Evolutionary conservation across 441 rosid species (phyloP), one percentile per base, ranked within the genome.

Genomic region (Adansonia rubrostipa): DNA sequence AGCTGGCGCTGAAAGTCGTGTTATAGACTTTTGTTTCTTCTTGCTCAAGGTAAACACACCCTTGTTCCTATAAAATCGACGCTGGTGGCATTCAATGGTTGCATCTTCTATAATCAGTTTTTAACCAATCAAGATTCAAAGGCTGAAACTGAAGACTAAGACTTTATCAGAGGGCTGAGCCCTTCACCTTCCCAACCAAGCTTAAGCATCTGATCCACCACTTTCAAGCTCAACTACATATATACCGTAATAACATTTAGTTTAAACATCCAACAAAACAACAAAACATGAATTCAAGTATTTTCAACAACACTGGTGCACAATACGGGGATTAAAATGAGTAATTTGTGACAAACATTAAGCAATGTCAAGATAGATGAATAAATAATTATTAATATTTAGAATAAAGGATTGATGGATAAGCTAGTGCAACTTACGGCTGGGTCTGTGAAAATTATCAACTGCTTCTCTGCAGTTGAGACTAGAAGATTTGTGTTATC

Each of bases 161-260:
- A 83, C 82, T 87, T 88, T 61, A 95, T 88, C 65, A 92, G 88
- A 58, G 96, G 93, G 85, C 87, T 91, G 47, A 93, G 86, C 79
- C 92, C 95, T 9, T 92, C 93, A 20, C 98, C 98, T 88, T 96
- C 99, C 99, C 98, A 95, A 13, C 99, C 98, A 77, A 93, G 99
- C 89, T 93, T 95, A 47, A 97, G 91, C 99, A 93, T 97, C 63
- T 92, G 99, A 85, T 97, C 99, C 81, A 95, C 97, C 60, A 92
- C 94, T 88, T 91, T 92, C 86, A 92, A 86, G 87, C 99, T 97
- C 89, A 93, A 89, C 99, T 97, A 93, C 86, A 87, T 67, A 54
- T 45, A 74, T 36, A n/a, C 56, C 66, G 60, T 10, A 47, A 44
- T n/a, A 19, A 54, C 24, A 51, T 44, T 73, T 76, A 40, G 71